A percentile compares a stretch with the other conserved stretches of the same genome.
Conservation (phyloP, 345 rosid genomes). For the Citrus glauca region DNA sequence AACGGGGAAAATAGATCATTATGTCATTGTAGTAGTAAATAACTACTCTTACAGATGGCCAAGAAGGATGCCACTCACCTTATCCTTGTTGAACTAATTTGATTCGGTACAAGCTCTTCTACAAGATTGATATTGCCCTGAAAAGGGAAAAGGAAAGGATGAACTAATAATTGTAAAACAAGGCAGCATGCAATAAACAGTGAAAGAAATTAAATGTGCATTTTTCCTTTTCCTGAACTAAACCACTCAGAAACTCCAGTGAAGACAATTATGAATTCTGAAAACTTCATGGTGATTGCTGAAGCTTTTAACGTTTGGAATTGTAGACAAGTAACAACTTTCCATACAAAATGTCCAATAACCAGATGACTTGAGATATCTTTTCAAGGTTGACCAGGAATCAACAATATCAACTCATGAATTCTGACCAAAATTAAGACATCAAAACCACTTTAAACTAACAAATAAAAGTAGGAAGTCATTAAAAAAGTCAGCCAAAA, state of each 20-base stretch:
- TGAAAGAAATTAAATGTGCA: no score
- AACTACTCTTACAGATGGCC: neutral
- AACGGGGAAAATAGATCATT: neutral
- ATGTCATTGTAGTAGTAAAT: neutral
- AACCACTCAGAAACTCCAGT: neutral
- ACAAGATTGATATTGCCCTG: constrained; percentile 65
- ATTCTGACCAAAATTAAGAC: neutral
- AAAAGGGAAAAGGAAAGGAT: neutral
- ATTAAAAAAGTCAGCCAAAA: neutral
- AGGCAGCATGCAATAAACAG: neutral
- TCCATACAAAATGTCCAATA: neutral
- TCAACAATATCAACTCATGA: neutral
- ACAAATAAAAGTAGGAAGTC: neutral
- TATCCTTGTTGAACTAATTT: constrained; percentile 78
- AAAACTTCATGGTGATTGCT: neutral
- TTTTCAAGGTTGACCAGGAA: neutral
- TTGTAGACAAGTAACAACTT: constrained; percentile 1
- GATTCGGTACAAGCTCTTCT: constrained; percentile 67
- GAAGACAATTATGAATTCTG: neutral
- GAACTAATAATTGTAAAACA: neutral
- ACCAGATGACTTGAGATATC: neutral
- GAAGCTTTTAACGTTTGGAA: constrained; percentile 2
- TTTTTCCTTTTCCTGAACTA: no score
- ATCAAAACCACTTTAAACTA: neutral
- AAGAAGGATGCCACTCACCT: constrained; percentile 36